Evolutionary conservation across 2,329 filamentous ascomycete species (phyloP).

Genomic region (Fusarium papillatum): DNA sequence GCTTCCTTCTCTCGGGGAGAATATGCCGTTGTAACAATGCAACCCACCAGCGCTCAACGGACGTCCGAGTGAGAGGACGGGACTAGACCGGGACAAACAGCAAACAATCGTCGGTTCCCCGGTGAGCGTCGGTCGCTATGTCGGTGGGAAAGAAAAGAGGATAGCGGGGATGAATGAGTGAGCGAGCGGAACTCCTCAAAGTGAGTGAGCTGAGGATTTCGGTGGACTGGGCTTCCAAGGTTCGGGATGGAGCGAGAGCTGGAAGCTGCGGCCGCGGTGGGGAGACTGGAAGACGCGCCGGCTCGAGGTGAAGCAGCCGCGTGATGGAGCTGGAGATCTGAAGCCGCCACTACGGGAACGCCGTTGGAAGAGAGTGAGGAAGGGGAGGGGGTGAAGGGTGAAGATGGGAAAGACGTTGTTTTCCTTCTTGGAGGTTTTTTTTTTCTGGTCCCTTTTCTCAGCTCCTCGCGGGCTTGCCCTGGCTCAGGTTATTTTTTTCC

Average conservation of each 20-base stretch:
- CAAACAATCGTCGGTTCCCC: slow-evolving; percentile 8
- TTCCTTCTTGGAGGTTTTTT: slow-evolving; percentile 13
- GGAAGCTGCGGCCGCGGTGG: slow-evolving; percentile 35
- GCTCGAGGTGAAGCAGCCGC: slow-evolving; percentile 41
- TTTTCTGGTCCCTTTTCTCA: slow-evolving; percentile 24
- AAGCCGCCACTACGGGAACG: slow-evolving; percentile 31
- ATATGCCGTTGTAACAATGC: slow-evolving; percentile 28
- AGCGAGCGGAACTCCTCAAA: slow-evolving; percentile 15
- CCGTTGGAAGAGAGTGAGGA: slow-evolving; percentile 10
- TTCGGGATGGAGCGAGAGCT: slow-evolving; percentile 12
- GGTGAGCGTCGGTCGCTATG: not conserved
- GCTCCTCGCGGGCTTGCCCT: not conserved
- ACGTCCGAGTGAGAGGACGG: slow-evolving; percentile 29
- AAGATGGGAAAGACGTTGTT: slow-evolving; percentile 24
- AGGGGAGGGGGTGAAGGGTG: slow-evolving; percentile 15
- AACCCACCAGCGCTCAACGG: slow-evolving; percentile 31
- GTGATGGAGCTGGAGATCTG: slow-evolving; percentile 35
- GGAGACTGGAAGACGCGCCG: slow-evolving; percentile 35
- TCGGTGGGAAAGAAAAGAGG: not conserved
- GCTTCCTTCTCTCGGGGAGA: slow-evolving; percentile 14
- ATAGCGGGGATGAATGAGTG: slow-evolving; percentile 15
- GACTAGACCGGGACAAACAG: slow-evolving; percentile 32
- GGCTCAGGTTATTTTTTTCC: slow-evolving; percentile 7
- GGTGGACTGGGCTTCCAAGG: not conserved
- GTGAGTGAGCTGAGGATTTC: not conserved